These are phyloP conservation scores for Xylariales sp. DNA, from an alignment of 2,329 filamentous ascomycete genomes.

Conservation along the genomic window DNA sequence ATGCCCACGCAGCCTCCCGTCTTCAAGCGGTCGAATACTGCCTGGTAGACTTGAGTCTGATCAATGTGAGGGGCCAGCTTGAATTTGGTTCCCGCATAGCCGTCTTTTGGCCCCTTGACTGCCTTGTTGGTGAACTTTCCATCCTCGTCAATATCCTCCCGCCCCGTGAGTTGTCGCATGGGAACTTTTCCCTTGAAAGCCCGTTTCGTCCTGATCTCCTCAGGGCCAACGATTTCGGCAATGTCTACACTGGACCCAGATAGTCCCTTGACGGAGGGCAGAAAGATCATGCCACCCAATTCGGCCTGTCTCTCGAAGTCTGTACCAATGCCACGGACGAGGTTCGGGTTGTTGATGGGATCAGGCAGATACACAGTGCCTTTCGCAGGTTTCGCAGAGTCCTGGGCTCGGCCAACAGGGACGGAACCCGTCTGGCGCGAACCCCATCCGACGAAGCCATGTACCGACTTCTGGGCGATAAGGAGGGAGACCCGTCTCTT, in stretches of 20 bases:
- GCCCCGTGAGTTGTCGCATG: conserved; percentile 75
- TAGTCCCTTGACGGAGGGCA: conserved; percentile 76
- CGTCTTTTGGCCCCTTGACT: conserved; percentile 49
- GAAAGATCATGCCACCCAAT: conserved; percentile 76
- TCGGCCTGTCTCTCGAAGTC: conserved; percentile 76
- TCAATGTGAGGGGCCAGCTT: conserved; percentile 91
- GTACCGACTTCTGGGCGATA: conserved; percentile 92
- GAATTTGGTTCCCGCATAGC: conserved; percentile 74
- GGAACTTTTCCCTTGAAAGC: conserved; percentile 75
- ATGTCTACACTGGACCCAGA: conserved; percentile 80
- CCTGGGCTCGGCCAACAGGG: conserved; percentile 88
- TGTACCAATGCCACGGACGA: conserved; percentile 74
- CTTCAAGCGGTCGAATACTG: conserved; percentile 79
- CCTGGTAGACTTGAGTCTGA: conserved; percentile 88
- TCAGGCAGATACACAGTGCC: conserved; percentile 88
- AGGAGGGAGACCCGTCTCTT: conserved; percentile 86
- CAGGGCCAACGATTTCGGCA: conserved; percentile 69
- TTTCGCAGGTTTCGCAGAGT: conserved; percentile 72
- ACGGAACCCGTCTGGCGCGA: conserved; percentile 83
- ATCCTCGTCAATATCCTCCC: conserved; percentile 64
- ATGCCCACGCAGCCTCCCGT: conserved; percentile 89
- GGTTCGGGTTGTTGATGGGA: conserved; percentile 75
- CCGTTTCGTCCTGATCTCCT: conserved; percentile 82
- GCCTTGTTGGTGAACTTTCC: conserved; percentile 57
- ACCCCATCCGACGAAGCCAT: conserved; percentile 84